Evolutionary conservation across 78 protist species (phyloP).

Genomic region (Dictyostelium brefeldianum): DNA sequence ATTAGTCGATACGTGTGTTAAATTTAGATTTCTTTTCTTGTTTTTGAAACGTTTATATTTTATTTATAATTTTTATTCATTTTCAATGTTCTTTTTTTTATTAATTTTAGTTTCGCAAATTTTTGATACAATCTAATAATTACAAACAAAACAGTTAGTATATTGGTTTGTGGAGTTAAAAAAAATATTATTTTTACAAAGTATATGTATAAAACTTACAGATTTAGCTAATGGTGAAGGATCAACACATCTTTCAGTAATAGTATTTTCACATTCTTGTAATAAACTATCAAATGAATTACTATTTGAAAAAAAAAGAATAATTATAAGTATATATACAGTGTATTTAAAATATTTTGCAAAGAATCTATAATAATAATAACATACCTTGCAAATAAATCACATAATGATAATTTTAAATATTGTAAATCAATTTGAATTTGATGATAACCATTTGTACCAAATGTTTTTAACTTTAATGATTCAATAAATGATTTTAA

Average conservation of each 20-base stretch:
- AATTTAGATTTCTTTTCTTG: background rate
- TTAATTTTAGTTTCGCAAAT: constrained; percentile 1
- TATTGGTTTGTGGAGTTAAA: no score
- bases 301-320: background rate
- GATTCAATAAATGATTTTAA: constrained; percentile 59
- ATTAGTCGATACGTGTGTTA: no score
- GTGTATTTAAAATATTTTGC: background rate
- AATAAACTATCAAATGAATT: constrained; percentile 39
- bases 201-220: constrained; percentile 19
- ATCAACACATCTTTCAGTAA: constrained; percentile 48
- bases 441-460: constrained; percentile 74
- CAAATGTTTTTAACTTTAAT: constrained; percentile 59
- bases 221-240: constrained; percentile 53
- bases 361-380: background rate
- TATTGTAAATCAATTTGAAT: constrained; percentile 58
- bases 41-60: background rate
- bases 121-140: constrained; percentile 13
- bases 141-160: background rate
- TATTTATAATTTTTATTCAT: background rate
- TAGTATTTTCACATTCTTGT: constrained; percentile 57
- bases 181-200: no score
- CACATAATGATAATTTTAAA: constrained; percentile 37
- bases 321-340: background rate
- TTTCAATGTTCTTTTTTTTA: constrained; percentile 14
- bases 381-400: constrained; percentile 27